These are phyloP conservation scores for Pichia sp. DNA, from an alignment of 1,139 yeast genomes.

Conservation along the genomic window DNA sequence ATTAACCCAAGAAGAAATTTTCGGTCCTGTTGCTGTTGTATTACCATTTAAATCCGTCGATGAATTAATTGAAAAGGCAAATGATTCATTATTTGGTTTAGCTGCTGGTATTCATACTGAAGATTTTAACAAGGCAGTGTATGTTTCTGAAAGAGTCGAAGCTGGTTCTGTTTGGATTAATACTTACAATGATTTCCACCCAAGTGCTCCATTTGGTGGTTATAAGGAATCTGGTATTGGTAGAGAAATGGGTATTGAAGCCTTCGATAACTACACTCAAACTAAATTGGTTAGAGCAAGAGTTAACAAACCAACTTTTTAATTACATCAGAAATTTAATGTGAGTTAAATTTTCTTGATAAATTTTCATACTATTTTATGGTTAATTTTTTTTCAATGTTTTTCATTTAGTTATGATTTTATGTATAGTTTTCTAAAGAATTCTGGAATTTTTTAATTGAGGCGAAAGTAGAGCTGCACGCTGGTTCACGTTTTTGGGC, in stretches of 20 bases:
- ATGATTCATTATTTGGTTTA: slow-evolving; percentile 71
- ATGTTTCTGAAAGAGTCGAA: slow-evolving; percentile 58
- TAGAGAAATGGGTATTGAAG: slow-evolving; percentile 86
- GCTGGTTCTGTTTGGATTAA: slow-evolving; percentile 85
- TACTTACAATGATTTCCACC: slow-evolving; percentile 80
- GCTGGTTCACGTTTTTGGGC: too few species aligned
- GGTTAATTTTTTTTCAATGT: too few species aligned
- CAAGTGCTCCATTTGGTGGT: slow-evolving; percentile 76
- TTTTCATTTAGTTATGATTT: too few species aligned
- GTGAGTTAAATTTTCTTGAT: too few species aligned
- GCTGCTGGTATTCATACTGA: slow-evolving; percentile 83
- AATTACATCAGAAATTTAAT: background rate
- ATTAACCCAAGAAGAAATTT: slow-evolving; percentile 77
- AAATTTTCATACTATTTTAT: too few species aligned
- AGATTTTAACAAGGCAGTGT: slow-evolving; percentile 51
- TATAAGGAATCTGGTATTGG: slow-evolving; percentile 85
- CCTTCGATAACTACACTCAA: slow-evolving; percentile 78
- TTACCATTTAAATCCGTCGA: slow-evolving; percentile 67
- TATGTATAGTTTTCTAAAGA: too few species aligned
- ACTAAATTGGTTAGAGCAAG: slow-evolving; percentile 66
- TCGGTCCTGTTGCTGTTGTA: slow-evolving; percentile 78
- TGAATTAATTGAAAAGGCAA: slow-evolving; percentile 64
- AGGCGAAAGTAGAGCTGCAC: too few species aligned
- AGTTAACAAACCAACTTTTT: slow-evolving; percentile 22
- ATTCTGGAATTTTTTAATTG: too few species aligned